Base-by-base conservation (phyloP, 306 rosid genomes). In the Vigna trinervia region DNA sequence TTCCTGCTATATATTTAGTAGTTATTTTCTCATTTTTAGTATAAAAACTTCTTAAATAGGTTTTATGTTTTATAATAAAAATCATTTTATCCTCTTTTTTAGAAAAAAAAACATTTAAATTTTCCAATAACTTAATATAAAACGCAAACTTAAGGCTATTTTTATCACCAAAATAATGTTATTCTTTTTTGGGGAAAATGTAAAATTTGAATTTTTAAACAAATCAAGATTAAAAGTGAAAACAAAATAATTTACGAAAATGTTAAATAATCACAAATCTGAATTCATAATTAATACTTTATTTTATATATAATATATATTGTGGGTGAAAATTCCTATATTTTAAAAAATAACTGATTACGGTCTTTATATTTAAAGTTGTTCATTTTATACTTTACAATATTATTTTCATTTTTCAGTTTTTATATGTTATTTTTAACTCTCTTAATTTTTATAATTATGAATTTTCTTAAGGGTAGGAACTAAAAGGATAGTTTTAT, bases 1-100 rank as follows among this genome's bases (percentile, higher is more conserved):
- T 53, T 65, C 66, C 46, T 41, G 12, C 3, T 41, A 9, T 9
- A 38, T 17, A n/a, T 4, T 34, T 34, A 61, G 8, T 66, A 76
- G 54, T 23, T 11, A 2, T 65, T 77, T 6, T 43, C 8, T 28
- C n/a, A 59, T 60, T 46, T 34, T 45, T 23, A 12, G 13, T 50
- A 12, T 50, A 26, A 12, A 39, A 47, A 28, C 13, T 56, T 56
- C 59, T 60, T 58, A 36, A 70, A 38, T 70, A 23, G 56, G 26
- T 26, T 62, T 17, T 36, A 11, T 5, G 39, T 68, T 78, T 71
- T 38, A n/a, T 17, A 52, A 9, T 26, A 63, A 68, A 74, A 36
- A 74, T 36, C 14, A 12, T 58, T 67, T 68, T 57, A 67, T 74
- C 47, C 53, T 68, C 15, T 80, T 43, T 45, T 9, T 36, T 36